Evolutionary conservation across 306 rosid genomes (phyloP).

Genomic region (Cyamopsis tetragonoloba): DNA sequence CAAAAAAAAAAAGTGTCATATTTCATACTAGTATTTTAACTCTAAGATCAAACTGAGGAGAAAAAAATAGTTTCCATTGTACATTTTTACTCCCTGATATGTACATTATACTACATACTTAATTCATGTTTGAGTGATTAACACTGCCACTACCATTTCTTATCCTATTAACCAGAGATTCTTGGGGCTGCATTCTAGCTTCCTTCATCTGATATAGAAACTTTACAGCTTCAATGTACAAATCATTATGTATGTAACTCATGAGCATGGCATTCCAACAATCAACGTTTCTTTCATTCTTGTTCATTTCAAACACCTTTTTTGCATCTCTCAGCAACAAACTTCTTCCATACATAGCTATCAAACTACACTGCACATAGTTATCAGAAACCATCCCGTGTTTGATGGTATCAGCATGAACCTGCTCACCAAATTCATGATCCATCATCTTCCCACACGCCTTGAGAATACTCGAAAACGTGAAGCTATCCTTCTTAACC

Average conservation of each 20-base stretch:
- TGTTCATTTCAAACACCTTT: constrained; percentile 36
- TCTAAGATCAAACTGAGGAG: neutral
- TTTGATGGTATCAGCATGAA: constrained; percentile 51
- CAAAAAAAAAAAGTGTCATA: neutral
- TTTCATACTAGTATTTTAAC: neutral
- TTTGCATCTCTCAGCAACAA: constrained; percentile 44
- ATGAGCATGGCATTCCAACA: constrained; percentile 68
- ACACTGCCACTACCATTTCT: constrained; percentile 44
- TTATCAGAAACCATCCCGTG: constrained; percentile 38
- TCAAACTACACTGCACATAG: constrained; percentile 51
- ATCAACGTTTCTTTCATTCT: constrained; percentile 31
- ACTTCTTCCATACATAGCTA: constrained; percentile 59
- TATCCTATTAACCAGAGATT: constrained; percentile 46
- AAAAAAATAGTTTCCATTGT: neutral
- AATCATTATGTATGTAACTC: constrained; percentile 39
- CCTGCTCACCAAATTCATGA: constrained; percentile 46
- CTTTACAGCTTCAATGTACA: constrained; percentile 52
- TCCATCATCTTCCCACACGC: constrained; percentile 55
- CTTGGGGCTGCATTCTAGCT: constrained; percentile 43
- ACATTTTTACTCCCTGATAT: neutral
- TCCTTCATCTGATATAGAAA: constrained; percentile 53
- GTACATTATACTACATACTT: constrained; percentile 16
- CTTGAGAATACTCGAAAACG: constrained; percentile 54
- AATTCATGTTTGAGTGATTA: constrained; percentile 3
- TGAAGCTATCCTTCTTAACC: constrained; percentile 44